Percentiles rank a stretch among this genome's conserved stretches.
Conservation (phyloP, 2,329 filamentous ascomycete genomes). For the Lomentospora prolificans region DNA sequence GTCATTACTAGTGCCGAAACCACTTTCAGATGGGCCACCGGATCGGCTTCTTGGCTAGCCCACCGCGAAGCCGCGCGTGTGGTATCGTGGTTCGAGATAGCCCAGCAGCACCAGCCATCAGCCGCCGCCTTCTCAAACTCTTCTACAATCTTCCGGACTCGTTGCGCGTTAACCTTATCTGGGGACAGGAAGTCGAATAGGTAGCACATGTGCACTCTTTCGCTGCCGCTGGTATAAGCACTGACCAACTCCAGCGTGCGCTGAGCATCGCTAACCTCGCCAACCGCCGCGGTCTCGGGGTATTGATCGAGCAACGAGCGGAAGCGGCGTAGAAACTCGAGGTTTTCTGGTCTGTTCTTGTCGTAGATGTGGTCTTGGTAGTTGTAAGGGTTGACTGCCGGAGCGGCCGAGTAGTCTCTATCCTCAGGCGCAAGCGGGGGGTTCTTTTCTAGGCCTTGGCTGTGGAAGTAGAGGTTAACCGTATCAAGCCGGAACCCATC, state of each 20-base stretch:
- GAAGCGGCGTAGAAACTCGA: background rate
- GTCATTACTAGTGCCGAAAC: background rate
- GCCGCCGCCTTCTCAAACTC: background rate
- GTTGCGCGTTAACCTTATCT: background rate
- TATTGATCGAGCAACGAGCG: background rate
- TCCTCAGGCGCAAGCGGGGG: background rate
- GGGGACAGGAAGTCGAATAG: background rate
- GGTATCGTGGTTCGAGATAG: background rate
- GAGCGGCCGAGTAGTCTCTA: background rate
- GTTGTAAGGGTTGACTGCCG: background rate
- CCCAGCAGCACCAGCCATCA: slow-evolving; percentile 1
- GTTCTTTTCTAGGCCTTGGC: background rate
- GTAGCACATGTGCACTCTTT: background rate
- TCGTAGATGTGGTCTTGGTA: background rate
- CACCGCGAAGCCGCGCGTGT: background rate
- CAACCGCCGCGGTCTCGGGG: background rate
- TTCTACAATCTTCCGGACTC: background rate
- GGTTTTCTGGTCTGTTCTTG: background rate
- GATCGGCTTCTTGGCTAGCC: background rate
- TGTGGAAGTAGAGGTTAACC: slow-evolving; percentile 51
- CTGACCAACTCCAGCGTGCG: background rate
- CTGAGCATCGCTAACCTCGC: background rate
- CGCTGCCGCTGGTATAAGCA: background rate
- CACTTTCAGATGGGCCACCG: background rate
- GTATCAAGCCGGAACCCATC: slow-evolving; percentile 68